phyloP scores from a whole-genome alignment of 108 stramenopile species.

The Cyclotella kingstonii region DNA sequence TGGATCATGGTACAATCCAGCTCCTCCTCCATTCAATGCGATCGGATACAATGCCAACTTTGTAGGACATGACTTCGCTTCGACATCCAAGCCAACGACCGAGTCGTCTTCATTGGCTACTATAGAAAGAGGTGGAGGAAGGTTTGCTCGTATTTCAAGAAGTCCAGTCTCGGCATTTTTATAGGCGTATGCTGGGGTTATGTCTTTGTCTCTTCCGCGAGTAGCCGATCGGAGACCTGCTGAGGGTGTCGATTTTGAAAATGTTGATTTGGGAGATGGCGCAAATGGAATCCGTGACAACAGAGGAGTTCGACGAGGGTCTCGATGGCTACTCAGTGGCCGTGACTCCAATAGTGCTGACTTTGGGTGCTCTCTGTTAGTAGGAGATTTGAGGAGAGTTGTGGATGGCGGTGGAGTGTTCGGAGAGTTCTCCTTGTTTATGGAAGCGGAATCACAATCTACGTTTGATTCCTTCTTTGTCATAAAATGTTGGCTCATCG shows the following conservation, averaged over 20 bases:
- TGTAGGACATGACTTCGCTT: conserved; percentile 8
- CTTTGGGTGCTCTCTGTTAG: too few species aligned
- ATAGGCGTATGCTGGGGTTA: conserved; percentile 53
- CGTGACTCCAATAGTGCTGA: too few species aligned
- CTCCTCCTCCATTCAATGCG: conserved; percentile 50
- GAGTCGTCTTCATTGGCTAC: conserved; percentile 45
- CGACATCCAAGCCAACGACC: conserved; percentile 34
- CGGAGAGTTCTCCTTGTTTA: too few species aligned
- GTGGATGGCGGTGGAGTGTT: too few species aligned
- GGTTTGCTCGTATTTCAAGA: conserved; percentile 39
- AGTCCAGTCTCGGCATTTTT: conserved; percentile 43
- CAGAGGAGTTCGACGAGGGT: neutral
- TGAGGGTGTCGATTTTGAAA: neutral
- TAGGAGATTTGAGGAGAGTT: too few species aligned
- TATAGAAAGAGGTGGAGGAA: conserved; percentile 33
- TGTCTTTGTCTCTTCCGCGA: conserved; percentile 15
- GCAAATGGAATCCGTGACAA: neutral
- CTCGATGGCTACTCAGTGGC: too few species aligned
- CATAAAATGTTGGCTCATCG: too few species aligned
- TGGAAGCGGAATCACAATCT: too few species aligned
- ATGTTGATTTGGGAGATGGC: neutral
- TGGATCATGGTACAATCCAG: conserved; percentile 48
- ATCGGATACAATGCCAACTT: conserved; percentile 49
- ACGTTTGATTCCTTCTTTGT: too few species aligned
- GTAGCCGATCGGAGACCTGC: neutral